Percentiles rank a stretch among this genome's conserved stretches.
Conservation (phyloP, 2,329 filamentous ascomycete species). For the Parafenestella ontariensis region DNA sequence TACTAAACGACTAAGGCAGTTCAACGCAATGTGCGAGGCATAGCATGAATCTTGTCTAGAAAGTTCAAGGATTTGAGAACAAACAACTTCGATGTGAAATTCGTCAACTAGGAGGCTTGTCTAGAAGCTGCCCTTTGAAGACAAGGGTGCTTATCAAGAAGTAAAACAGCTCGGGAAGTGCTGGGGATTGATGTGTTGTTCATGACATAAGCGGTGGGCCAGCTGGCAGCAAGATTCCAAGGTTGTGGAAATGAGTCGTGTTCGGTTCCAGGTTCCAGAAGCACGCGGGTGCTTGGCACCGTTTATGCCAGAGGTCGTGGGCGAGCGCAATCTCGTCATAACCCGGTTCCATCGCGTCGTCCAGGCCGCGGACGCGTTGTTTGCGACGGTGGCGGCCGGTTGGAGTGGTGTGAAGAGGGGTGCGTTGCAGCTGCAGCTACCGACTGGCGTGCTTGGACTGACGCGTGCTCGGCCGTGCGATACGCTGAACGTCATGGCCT, state of each 20-base stretch:
- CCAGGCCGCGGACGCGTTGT: slow-evolving; percentile 11
- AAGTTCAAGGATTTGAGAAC: no score
- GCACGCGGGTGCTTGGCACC: neutral
- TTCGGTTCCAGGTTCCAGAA: neutral
- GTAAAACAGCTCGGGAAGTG: neutral
- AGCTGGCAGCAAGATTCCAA: neutral
- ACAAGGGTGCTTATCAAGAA: no score
- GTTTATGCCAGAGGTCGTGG: neutral
- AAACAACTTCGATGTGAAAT: no score
- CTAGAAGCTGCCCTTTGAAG: no score
- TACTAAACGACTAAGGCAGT: no score
- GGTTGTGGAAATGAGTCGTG: neutral
- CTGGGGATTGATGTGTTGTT: neutral
- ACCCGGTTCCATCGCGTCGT: slow-evolving; percentile 9
- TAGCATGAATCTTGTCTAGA: no score
- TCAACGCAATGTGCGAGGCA: no score
- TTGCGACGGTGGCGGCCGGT: slow-evolving; percentile 2
- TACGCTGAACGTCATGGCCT: slow-evolving; percentile 32
- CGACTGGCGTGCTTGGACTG: slow-evolving; percentile 23
- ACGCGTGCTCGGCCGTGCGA: slow-evolving; percentile 23
- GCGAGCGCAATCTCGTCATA: slow-evolving; percentile 22
- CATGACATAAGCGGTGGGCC: neutral
- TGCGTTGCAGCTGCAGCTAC: slow-evolving; percentile 22
- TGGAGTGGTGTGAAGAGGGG: slow-evolving; percentile 11
- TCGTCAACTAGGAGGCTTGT: no score